Conservation (phyloP, 441 rosid genomes). For the Populus hybrid region DNA sequence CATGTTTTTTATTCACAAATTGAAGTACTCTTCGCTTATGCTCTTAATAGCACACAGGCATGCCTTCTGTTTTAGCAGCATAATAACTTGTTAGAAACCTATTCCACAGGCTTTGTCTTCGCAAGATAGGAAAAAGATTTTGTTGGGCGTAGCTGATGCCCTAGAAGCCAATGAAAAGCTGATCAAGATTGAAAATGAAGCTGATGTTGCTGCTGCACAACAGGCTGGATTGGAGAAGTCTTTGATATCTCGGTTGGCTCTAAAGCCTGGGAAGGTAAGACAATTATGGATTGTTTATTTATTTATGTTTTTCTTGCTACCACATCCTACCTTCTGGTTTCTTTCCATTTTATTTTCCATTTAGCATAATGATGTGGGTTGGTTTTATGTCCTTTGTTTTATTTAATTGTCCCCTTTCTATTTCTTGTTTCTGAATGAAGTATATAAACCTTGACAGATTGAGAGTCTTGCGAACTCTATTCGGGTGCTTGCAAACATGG, state of each 20-base stretch:
- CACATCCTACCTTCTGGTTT: not conserved
- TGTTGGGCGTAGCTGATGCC: conserved; percentile 79
- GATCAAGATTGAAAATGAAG: conserved; percentile 72
- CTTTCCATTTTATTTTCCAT: conserved; percentile 1
- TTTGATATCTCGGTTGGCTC: conserved; percentile 72
- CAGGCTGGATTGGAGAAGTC: conserved; percentile 74
- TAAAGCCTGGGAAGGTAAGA: conserved; percentile 92
- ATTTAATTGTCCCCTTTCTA: not conserved
- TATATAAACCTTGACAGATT: conserved; percentile 49
- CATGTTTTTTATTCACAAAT: conserved; percentile 9
- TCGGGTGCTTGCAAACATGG: conserved; percentile 92
- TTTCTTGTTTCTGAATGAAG: conserved; percentile 14
- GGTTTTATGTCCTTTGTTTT: not conserved
- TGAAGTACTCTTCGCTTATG: not conserved
- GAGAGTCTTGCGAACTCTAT: conserved; percentile 72
- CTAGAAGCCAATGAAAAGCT: conserved; percentile 71
- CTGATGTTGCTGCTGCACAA: conserved; percentile 83
- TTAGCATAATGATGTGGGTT: not conserved
- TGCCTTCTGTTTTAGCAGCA: not conserved
- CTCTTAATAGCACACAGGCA: not conserved
- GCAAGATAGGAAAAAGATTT: conserved; percentile 63
- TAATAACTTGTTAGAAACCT: conserved; percentile 19
- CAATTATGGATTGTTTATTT: not conserved
- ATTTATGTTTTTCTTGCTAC: conserved; percentile 2
- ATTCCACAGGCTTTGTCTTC: conserved; percentile 77